Base-by-base conservation (phyloP, 306 rosid species). In the Begonia fuchsioides region DNA sequence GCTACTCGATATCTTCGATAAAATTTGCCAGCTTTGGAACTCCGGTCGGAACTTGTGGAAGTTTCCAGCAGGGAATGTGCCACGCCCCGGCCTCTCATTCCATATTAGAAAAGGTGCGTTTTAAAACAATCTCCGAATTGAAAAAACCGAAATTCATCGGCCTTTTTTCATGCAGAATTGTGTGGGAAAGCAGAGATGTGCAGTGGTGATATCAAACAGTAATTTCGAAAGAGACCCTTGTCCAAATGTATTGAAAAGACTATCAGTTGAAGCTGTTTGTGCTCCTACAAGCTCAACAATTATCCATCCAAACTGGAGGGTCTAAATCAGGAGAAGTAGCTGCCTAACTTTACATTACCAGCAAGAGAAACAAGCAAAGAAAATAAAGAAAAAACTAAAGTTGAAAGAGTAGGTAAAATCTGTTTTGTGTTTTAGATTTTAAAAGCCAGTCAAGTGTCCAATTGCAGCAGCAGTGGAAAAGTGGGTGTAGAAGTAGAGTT, bases 1-100 rank as follows among this genome's bases (percentile, higher is more conserved):
- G 93, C 51, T 86, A 92, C 44, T 55, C 76, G 51, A 92, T 92
- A 43, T 63, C 96, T 67, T 75, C 93, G 72, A 82, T 92, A 32
- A 86, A 86, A 68, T 92, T 92, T 45, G 98, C 98, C 47, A 92
- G 98, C 75, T 92, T 92, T 58, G 98, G 98, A 59, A 92, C 96
- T 32, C 96, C 98, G 62, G 53, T 65, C 3, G 98, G 98, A 32
- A 82, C 98, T 19, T 92, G 98, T 63, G 98, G 98, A 46, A 86
- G 52, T 49, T 92, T 82, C 77, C 93, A 82, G 62, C 73, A 82
- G 52, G 98, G 98, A 68, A 56, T 60, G 49, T 92, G 98, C 70
- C 98, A 92, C 60, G 78, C 98, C 43, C 46, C 88, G 0, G 66
- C 77, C 32, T 92, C 98, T 6, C 69, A 73, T 47, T 57, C 72